phyloP scores from a whole-genome alignment of 1,284 basidiomycete species.

The Sporisorium scitamineum region DNA sequence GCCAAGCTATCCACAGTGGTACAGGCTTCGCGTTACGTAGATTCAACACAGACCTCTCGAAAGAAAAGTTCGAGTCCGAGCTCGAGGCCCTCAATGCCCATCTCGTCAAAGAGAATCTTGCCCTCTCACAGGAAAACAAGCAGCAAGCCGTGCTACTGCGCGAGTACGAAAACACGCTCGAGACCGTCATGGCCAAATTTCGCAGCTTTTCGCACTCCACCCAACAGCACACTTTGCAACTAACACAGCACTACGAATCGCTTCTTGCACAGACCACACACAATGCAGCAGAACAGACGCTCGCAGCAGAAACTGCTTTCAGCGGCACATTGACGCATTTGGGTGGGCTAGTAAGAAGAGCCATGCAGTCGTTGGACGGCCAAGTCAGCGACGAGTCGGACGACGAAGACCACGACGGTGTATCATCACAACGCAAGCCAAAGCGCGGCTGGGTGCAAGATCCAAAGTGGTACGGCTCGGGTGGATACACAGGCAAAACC shows the following conservation, averaged over 20 bases:
- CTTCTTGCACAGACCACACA: conserved; percentile 73
- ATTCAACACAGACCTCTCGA: conserved; percentile 93
- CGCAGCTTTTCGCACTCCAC: conserved; percentile 90
- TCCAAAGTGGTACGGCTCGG: conserved; percentile 61
- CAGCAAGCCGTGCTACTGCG: conserved; percentile 87
- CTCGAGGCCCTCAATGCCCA: conserved; percentile 89
- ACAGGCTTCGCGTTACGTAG: conserved; percentile 86
- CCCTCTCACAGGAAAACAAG: conserved; percentile 90
- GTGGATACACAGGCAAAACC: conserved; percentile 61
- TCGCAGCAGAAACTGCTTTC: conserved; percentile 51
- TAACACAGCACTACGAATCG: conserved; percentile 90
- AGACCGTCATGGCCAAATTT: conserved; percentile 96
- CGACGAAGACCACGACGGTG: conserved; percentile 14
- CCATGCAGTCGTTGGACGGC: conserved; percentile 57
- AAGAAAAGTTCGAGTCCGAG: conserved; percentile 92
- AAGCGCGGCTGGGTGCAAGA: conserved; percentile 44
- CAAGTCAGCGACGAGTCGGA: conserved; percentile 43
- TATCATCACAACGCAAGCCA: conserved; percentile 11
- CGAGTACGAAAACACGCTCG: conserved; percentile 94
- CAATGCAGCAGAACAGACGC: conserved; percentile 50
- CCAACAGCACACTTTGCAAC: conserved; percentile 87
- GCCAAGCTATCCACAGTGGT: conserved; percentile 80
- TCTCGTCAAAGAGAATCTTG: conserved; percentile 92
- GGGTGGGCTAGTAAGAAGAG: conserved; percentile 55
- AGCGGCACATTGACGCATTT: conserved; percentile 54